Conservation (phyloP, 2,329 filamentous ascomycete species). For the Eutypella sp. region DNA sequence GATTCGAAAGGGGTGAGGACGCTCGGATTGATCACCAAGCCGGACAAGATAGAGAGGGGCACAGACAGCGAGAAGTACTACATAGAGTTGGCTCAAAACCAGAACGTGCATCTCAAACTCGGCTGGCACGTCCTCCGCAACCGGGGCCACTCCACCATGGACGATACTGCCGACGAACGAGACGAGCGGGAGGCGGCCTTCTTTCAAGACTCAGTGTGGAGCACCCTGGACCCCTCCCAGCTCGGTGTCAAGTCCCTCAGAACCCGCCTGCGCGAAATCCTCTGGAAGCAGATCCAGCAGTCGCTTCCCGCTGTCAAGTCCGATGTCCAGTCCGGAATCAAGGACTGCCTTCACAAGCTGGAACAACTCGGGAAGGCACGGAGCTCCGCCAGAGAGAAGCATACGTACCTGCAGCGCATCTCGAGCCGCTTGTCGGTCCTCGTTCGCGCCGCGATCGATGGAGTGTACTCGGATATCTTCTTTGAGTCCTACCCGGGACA, state of each 20-base stretch:
- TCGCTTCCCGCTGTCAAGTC: constrained; percentile 27
- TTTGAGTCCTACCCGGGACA: constrained; percentile 29
- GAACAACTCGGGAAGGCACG: constrained; percentile 37
- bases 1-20: constrained; percentile 33
- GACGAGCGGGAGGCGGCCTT: constrained; percentile 29
- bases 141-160: constrained; percentile 25
- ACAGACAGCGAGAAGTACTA: constrained; percentile 24
- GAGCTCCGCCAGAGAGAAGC: constrained; percentile 35
- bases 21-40: constrained; percentile 46
- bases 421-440: constrained; percentile 32
- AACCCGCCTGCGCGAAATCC: constrained; percentile 33
- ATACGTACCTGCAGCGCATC: constrained; percentile 34
- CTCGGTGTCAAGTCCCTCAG: constrained; percentile 36
- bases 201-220: constrained; percentile 24
- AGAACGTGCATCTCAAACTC: constrained; percentile 27
- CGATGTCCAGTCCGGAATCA: constrained; percentile 27
- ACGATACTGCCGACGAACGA: constrained; percentile 22
- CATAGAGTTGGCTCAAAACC: constrained; percentile 24
- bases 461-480: constrained; percentile 38
- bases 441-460: constrained; percentile 35
- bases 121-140: constrained; percentile 37
- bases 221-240: constrained; percentile 12
- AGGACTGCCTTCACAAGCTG: constrained; percentile 27
- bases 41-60: constrained; percentile 27
- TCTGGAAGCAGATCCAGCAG: constrained; percentile 29